Conservation (phyloP, 441 rosid genomes). For the Brassica hybrid region DNA sequence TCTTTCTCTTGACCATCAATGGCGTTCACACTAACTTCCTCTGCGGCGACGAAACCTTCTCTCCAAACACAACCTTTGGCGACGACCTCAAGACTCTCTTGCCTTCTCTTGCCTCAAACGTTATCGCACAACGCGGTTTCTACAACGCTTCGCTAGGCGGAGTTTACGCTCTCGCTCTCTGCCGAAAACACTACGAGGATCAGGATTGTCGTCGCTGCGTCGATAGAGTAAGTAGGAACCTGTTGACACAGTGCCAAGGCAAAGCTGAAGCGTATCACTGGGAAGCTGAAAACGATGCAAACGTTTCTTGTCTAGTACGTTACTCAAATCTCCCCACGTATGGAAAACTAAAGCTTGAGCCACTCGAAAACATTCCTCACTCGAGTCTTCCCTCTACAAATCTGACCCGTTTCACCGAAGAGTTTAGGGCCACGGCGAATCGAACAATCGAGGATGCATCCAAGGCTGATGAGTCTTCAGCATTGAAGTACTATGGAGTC, state of each 20-base stretch:
- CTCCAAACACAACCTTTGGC: slow-evolving; percentile 29
- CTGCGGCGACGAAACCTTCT: slow-evolving; percentile 34
- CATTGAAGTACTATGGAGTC: slow-evolving; percentile 39
- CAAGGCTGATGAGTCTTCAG: slow-evolving; percentile 31
- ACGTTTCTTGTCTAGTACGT: slow-evolving; percentile 40
- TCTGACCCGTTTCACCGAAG: slow-evolving; percentile 33
- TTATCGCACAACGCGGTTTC: slow-evolving; percentile 32
- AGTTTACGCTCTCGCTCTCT: slow-evolving; percentile 44
- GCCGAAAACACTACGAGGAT: slow-evolving; percentile 29
- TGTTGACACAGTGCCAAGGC: slow-evolving; percentile 29
- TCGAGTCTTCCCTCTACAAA: slow-evolving; percentile 6
- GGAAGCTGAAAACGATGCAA: slow-evolving; percentile 20
- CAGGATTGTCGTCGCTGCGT: slow-evolving; percentile 39
- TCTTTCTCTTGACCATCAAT: slow-evolving; percentile 28
- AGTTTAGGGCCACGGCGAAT: slow-evolving; percentile 33
- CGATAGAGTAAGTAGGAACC: slow-evolving; percentile 30
- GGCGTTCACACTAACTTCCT: slow-evolving; percentile 32
- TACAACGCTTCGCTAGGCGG: slow-evolving; percentile 41
- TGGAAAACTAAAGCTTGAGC: slow-evolving; percentile 34
- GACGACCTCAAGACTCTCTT: slow-evolving; percentile 21
- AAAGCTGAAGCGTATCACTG: slow-evolving; percentile 18
- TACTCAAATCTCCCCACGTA: slow-evolving; percentile 27
- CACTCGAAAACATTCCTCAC: not conserved
- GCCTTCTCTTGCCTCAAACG: slow-evolving; percentile 42
- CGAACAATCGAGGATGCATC: slow-evolving; percentile 26